phyloP scores from a whole-genome alignment of 208 protist species.

The Naegleria fowleri region DNA sequence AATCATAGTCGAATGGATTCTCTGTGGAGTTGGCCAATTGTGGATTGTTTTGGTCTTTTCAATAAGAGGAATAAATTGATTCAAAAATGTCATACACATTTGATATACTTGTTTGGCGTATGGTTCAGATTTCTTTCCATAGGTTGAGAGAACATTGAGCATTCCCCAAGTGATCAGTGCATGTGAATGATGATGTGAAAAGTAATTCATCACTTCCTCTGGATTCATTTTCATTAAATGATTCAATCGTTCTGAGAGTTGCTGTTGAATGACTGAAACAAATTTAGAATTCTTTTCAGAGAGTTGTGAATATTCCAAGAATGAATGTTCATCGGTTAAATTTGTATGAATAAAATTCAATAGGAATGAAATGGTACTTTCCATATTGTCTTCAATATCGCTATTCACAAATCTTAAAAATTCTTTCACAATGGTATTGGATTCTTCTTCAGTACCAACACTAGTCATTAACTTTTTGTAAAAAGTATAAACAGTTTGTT shows the following conservation, averaged over 20 bases:
- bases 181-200: neutral
- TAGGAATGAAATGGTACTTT: neutral
- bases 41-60: neutral
- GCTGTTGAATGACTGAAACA: neutral
- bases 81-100: neutral
- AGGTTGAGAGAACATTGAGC: neutral
- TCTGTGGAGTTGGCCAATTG: too few relatives aligned
- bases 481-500: neutral
- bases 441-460: neutral
- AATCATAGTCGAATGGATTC: too few relatives aligned
- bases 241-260: neutral
- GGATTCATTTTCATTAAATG: neutral
- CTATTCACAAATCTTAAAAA: neutral
- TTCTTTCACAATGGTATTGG: neutral
- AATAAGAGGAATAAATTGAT: neutral
- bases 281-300: neutral
- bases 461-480: neutral
- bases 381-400: neutral
- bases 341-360: neutral
- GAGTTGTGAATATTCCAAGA: neutral
- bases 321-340: neutral
- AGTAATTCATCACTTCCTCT: neutral
- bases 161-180: neutral
- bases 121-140: neutral
- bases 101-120: neutral